These are phyloP conservation scores for Fusarium euwallaceae DNA, from an alignment of 2,329 filamentous ascomycete genomes.

Conservation along the genomic window DNA sequence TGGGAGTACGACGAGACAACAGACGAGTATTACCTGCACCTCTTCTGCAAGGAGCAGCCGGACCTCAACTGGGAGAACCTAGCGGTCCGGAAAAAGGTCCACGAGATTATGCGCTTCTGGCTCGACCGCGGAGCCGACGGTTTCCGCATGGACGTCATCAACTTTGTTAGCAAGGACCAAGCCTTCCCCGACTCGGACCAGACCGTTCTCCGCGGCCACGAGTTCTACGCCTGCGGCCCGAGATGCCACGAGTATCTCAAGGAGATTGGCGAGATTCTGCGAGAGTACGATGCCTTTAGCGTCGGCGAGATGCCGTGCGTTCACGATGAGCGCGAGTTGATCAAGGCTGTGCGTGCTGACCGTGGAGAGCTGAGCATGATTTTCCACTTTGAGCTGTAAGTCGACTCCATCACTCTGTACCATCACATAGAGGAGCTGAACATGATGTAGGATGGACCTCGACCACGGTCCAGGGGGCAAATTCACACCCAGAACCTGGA, in stretches of 20 bases:
- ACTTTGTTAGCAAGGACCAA: conserved; percentile 74
- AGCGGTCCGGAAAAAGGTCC: conserved; percentile 73
- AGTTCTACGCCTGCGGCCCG: conserved; percentile 68
- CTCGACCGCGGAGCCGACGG: conserved; percentile 75
- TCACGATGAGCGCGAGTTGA: conserved; percentile 57
- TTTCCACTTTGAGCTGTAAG: conserved; percentile 76
- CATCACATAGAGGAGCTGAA: conserved; percentile 3
- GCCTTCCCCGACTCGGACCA: conserved; percentile 64
- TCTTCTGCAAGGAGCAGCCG: conserved; percentile 79
- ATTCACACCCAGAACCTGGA: conserved; percentile 59
- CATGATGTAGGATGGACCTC: conserved; percentile 58
- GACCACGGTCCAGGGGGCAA: conserved; percentile 62
- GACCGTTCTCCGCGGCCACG: conserved; percentile 50
- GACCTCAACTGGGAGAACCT: conserved; percentile 84
- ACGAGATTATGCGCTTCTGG: conserved; percentile 81
- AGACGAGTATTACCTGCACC: conserved; percentile 71
- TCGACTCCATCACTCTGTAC: background rate
- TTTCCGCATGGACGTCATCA: conserved; percentile 77
- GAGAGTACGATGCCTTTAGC: conserved; percentile 63
- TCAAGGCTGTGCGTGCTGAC: conserved; percentile 65
- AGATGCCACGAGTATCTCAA: conserved; percentile 61
- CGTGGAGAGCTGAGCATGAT: conserved; percentile 77
- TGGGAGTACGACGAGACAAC: conserved; percentile 65
- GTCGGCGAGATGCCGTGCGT: conserved; percentile 66
- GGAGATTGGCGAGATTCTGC: conserved; percentile 59